Percentiles rank a stretch among this genome's conserved stretches.
phyloP scores from a whole-genome alignment of 2,329 filamentous ascomycete genomes.

The Bipolaris bicolor region DNA sequence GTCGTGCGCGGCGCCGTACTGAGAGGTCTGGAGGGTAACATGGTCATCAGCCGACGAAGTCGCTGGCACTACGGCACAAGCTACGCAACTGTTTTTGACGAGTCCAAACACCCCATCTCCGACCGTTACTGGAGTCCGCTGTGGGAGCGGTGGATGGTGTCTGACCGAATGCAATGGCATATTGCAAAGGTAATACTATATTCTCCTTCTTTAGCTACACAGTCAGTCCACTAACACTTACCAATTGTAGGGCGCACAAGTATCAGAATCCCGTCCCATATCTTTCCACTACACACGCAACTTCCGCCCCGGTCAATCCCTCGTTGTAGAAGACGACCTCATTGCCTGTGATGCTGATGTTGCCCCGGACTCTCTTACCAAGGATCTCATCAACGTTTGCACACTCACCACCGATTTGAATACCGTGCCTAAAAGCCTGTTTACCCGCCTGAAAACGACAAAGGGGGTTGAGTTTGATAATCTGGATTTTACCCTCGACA shows the following conservation, averaged over 20 bases:
- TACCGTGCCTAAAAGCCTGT: constrained; percentile 74
- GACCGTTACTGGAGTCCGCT: constrained; percentile 81
- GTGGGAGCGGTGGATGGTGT: constrained; percentile 85
- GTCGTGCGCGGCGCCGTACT: constrained; percentile 79
- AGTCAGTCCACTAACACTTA: constrained; percentile 9
- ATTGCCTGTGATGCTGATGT: constrained; percentile 75
- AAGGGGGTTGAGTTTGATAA: constrained; percentile 82
- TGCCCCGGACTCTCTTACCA: constrained; percentile 61
- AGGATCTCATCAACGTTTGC: constrained; percentile 71
- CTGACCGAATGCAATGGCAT: constrained; percentile 84
- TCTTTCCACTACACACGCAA: constrained; percentile 87
- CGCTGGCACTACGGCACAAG: constrained; percentile 81
- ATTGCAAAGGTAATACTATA: constrained; percentile 68
- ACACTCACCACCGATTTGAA: constrained; percentile 81
- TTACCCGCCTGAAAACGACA: constrained; percentile 78
- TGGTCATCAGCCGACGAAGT: constrained; percentile 76
- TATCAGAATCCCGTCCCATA: constrained; percentile 75
- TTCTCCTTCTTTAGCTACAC: neutral
- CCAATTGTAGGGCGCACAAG: constrained; percentile 67
- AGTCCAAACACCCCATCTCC: constrained; percentile 72
- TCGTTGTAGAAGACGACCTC: constrained; percentile 79
- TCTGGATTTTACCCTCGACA: constrained; percentile 80
- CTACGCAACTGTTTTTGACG: constrained; percentile 81
- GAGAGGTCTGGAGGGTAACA: constrained; percentile 75
- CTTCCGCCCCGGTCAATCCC: constrained; percentile 77